Evolutionary conservation across 176 grass and related monocot genomes (phyloP), one percentile per base, ranked within the genome.

Genomic region (Carex myosuroides): DNA sequence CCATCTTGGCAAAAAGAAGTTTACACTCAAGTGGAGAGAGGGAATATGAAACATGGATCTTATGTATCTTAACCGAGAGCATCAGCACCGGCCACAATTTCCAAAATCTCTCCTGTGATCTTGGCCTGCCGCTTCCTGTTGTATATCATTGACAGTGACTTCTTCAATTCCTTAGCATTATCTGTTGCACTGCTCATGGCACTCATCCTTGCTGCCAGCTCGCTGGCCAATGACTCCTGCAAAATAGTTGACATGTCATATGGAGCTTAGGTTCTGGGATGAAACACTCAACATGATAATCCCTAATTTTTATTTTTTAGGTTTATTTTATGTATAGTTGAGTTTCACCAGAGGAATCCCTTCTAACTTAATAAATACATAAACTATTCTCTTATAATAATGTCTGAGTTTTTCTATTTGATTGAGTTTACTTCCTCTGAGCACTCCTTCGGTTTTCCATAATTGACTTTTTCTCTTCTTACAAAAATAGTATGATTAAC

Each of bases 31-130:
- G 21, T 16, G 73, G 26, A 78, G 24, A 77, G 73, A 77, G 50
- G 24, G 13, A 16, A 57, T 78, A 57, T 32, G 24, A 78, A 22
- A 77, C 22, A 78, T 18, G 26, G 18, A 78, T 8, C 37, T 39
- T 39, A 57, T 32, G 29, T 57, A 77, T 77, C 13, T 78, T 78
- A 78, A n/a, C 35, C 1, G 10, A 85, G 86, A 44, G 91, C 88
- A 10, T 97, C 84, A 53, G 91, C 94, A 46, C 94, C 89, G 33
- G 91, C 83, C 18, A 97, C 84, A 42, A 97, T 93, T 87, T 97
- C 94, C 79, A 97, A 83, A 85, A 93, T 97, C 86, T 97, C 94
- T 46, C 94, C 91, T 5, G 91, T 97, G 84, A 97, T 93, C 89
- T 97, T 97, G 66, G 91, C 94, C 86, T 97, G 89, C 64, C 94